Conservation (phyloP, 345 rosid genomes). For the Erysimum cheiranthoides region DNA sequence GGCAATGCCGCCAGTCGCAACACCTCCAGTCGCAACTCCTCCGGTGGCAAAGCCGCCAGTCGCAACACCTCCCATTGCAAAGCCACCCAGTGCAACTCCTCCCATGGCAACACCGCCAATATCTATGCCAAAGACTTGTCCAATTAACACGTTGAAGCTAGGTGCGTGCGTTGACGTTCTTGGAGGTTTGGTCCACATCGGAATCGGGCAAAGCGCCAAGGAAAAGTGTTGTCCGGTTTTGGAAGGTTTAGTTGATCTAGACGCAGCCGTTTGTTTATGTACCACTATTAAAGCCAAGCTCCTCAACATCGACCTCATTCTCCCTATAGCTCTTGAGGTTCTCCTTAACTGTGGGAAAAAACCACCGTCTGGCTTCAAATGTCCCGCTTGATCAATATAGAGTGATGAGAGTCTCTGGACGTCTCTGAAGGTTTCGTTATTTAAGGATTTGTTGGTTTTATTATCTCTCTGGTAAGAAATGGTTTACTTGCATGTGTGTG, state of each 20-base stretch:
- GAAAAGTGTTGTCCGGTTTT: constrained; percentile 77
- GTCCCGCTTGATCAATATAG: constrained; percentile 41
- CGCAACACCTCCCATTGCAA: neutral
- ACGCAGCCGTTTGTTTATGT: constrained; percentile 87
- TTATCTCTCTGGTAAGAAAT: neutral
- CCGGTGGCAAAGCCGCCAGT: neutral
- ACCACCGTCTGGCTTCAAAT: constrained; percentile 71
- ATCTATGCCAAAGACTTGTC: constrained; percentile 56
- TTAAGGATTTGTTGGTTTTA: constrained; percentile 2
- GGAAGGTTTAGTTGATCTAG: constrained; percentile 67
- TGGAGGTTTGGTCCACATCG: constrained; percentile 70
- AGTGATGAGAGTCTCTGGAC: constrained; percentile 8
- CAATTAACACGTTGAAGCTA: constrained; percentile 68
- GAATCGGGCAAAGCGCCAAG: constrained; percentile 69
- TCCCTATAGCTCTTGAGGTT: constrained; percentile 79
- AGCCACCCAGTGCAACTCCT: neutral
- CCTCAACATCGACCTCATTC: constrained; percentile 59
- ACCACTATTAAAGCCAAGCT: constrained; percentile 76
- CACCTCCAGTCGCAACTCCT: neutral
- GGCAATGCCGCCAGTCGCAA: neutral
- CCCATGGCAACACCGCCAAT: neutral
- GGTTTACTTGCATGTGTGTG: neutral
- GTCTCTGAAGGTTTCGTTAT: neutral
- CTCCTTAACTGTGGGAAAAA: constrained; percentile 79
- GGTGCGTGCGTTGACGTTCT: constrained; percentile 81